Conservation (phyloP, 2,329 filamentous ascomycete species). For the Phialophora chinensis region DNA sequence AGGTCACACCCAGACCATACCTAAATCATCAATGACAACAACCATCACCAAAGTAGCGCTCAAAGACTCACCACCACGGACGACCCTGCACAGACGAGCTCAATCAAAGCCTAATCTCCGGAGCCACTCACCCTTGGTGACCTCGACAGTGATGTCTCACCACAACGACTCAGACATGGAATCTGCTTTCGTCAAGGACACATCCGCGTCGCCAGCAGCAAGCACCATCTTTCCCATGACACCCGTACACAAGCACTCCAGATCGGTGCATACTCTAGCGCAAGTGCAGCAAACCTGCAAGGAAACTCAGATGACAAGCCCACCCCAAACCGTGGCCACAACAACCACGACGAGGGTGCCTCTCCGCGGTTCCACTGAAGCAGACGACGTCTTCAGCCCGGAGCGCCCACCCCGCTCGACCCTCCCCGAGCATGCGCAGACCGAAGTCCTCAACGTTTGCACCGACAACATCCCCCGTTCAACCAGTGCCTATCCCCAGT, state of each 20-base stretch:
- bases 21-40: slow-evolving; percentile 22
- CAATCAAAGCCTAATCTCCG: slow-evolving; percentile 34
- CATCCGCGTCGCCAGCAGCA: slow-evolving; percentile 36
- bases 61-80: slow-evolving; percentile 30
- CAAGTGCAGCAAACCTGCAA: slow-evolving; percentile 12
- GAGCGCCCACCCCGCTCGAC: slow-evolving; percentile 32
- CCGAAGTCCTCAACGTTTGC: slow-evolving; percentile 42
- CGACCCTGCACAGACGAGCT: slow-evolving; percentile 30
- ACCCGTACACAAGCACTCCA: slow-evolving; percentile 33
- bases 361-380: slow-evolving; percentile 32
- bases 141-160: slow-evolving; percentile 25
- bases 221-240: slow-evolving; percentile 38
- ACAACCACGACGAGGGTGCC: slow-evolving; percentile 39
- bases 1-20: slow-evolving; percentile 10
- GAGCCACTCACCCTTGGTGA: slow-evolving; percentile 31
- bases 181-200: slow-evolving; percentile 18
- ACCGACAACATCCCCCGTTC: slow-evolving; percentile 11
- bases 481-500: slow-evolving; percentile 3
- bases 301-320: background rate
- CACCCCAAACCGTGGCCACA: slow-evolving; percentile 21
- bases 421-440: slow-evolving; percentile 44
- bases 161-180: slow-evolving; percentile 1
- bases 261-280: slow-evolving; percentile 28
- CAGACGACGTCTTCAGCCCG: slow-evolving; percentile 25
- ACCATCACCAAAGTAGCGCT: slow-evolving; percentile 34